Evolutionary conservation across 2,329 filamentous ascomycete species (phyloP), one percentile per base, ranked within the genome.

Genomic region (Arthrobotrys entomopaga): DNA sequence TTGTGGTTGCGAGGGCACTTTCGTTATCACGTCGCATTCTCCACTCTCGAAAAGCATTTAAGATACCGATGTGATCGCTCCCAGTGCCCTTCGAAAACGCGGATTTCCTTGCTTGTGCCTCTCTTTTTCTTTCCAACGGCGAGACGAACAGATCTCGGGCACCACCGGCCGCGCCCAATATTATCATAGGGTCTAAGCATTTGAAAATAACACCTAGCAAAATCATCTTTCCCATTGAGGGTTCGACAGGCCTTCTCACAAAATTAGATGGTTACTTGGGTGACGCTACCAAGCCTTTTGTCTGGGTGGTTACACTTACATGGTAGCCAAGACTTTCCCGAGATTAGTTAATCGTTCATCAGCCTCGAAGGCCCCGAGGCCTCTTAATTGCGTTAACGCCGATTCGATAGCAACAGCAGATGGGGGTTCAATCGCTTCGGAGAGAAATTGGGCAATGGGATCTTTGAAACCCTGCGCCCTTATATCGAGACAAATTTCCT

Each of bases 131-230:
- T 15, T 78, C 78, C 0, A 79, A 72, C 3, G 80, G 79, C 5
- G 65, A 75, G 5, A 80, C 56, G 61, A 82, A 82, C 6, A 84
- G 72, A n/a, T 79, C 75, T n/a, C 81, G 76, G 42, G 80, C 79
- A 3, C 78, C 76, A 3, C 77, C 78, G 4, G 81, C 79, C 15
- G 81, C 80, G 22, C 81, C 83, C 3, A 84, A 76, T 26, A 85
- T 81, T 26, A 86, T 76, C 76, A 86, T 82, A 0, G 84, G 84
- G 74, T 86, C 84, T 3, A 86, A 79, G 76, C 85, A 86, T 42
- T 82, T 81, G 79, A 86, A 86, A 52, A 86, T 82, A 24, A 85
- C 79, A 4, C 85, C 85, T 8, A 86, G 79, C 19, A 85, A 64
- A 59, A 86, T 81, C 82, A 86, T 83, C 72, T 85, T 86, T 29